Evolutionary conservation across 2,329 filamentous ascomycete genomes (phyloP), one percentile per base, ranked within the genome.

Genomic region (Alternaria conjuncta): DNA sequence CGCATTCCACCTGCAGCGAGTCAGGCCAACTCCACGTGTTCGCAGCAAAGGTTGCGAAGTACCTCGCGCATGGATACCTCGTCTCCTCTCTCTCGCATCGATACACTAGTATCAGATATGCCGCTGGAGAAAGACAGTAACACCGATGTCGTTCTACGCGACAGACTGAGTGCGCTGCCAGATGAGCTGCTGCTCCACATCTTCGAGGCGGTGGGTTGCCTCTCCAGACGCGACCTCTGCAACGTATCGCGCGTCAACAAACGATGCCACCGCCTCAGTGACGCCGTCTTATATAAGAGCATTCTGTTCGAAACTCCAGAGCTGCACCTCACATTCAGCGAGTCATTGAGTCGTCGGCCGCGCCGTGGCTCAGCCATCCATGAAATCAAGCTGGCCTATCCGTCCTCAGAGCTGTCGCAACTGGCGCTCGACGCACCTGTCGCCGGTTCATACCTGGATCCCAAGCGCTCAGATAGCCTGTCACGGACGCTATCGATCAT

Each of bases 111-210:
- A 28, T 60, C 56, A 45, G 54, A 36, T 20, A 55, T 56, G 41
- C 28, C 55, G 12, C 18, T 28, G 15, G 57, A 64, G 21, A 46
- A 45, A 26, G 46, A 53, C 64, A 55, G 23, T n/a, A 53, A 32
- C 4, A 43, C 32, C 30, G 44, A 44, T 12, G 32, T 23, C 51
- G 36, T 36, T 45, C 28, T 28, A 21, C 18, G 55, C 45, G 72
- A 74, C 43, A 66, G 51, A 21, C 50, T 74, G 28, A 70, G 67
- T 25, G 61, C 58, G 5, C 61, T 77, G 23, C 74, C 75, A 10
- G 75, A 77, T 57, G 75, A 75, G 56, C 61, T 77, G n/a, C 58
- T 77, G n/a, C 65, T 76, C 20, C 74, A 74, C 26, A 68, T 77
- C 47, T 74, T 77, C 51, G 75, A 76, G 61, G 57, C 62, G 5